Evolutionary conservation across 163 green algal species (phyloP).

Genomic region (Prototheca cutis): DNA sequence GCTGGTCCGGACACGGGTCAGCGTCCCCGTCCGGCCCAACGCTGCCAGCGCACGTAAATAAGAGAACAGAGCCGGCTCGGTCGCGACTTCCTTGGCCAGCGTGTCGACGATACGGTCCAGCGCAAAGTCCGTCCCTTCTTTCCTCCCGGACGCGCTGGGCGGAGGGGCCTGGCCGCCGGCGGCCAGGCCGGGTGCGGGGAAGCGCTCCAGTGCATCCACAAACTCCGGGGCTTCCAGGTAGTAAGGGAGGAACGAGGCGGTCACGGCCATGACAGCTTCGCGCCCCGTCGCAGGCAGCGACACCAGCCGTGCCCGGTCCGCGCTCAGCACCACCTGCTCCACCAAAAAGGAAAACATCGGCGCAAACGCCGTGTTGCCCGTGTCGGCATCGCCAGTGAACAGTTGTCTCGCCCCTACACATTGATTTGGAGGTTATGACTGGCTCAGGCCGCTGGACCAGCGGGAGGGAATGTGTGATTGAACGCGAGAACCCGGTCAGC

Average conservation of each 20-base stretch:
- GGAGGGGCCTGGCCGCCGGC: neutral
- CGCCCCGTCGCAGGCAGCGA: constrained; percentile 28
- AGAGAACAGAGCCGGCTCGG: constrained; percentile 28
- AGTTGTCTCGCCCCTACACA: no score
- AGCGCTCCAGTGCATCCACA: neutral
- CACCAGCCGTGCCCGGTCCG: constrained; percentile 25
- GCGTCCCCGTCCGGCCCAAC: constrained; percentile 14
- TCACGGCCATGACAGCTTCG: constrained; percentile 28
- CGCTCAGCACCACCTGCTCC: constrained; percentile 30
- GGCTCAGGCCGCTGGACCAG: no score
- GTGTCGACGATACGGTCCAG: constrained; percentile 4
- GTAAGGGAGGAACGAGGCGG: constrained; percentile 49
- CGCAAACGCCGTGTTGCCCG: constrained; percentile 38
- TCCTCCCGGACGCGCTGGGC: neutral
- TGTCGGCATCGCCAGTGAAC: constrained; percentile 64
- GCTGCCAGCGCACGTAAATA: constrained; percentile 42
- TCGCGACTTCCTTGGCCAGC: constrained; percentile 14
- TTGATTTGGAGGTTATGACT: no score
- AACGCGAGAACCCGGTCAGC: no score
- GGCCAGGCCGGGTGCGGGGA: neutral
- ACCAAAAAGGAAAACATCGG: constrained; percentile 51
- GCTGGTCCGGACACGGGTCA: constrained; percentile 11
- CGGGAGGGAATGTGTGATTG: no score
- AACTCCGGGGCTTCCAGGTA: constrained; percentile 18
- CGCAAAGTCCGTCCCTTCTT: neutral